Evolutionary conservation across 2,329 filamentous ascomycete species (phyloP).

Genomic region (Lasiodiplodia theobromae): DNA sequence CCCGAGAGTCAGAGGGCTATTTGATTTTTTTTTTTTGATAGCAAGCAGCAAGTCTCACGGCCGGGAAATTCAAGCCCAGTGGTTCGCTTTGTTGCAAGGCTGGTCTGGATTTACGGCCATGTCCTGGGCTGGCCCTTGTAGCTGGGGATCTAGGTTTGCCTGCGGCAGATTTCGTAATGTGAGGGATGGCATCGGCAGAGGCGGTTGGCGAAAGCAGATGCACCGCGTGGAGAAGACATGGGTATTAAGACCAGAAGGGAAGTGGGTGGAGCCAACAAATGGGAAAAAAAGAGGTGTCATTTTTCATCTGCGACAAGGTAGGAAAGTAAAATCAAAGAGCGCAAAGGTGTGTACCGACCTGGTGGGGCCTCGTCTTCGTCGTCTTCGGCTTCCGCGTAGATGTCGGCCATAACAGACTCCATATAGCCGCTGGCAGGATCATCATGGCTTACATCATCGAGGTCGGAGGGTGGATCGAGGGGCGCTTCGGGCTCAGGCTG

Average conservation of each 20-base stretch:
- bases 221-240: not conserved
- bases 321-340: not conserved
- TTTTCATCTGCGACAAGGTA: not conserved
- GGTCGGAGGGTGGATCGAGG: conserved; percentile 26
- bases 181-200: not conserved
- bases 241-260: not conserved
- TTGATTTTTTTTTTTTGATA: conserved; percentile 10
- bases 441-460: conserved; percentile 26
- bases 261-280: not conserved
- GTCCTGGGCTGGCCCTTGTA: too few relatives aligned
- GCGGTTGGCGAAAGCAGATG: not conserved
- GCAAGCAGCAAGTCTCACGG: not conserved
- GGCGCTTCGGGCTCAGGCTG: conserved; percentile 33
- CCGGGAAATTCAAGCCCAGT: too few relatives aligned
- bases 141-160: not conserved
- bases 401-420: conserved; percentile 29
- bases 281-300: conserved; percentile 2
- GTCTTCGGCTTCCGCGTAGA: conserved; percentile 41
- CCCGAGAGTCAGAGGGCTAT: not conserved
- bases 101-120: not conserved
- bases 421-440: conserved; percentile 12
- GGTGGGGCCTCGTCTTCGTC: conserved; percentile 37
- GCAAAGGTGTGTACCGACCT: conserved; percentile 3
- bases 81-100: not conserved
- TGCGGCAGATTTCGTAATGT: not conserved